A percentile compares a stretch with the other conserved stretches of the same genome.
Evolutionary conservation across 495 filamentous ascomycete species (phyloP).

Genomic region (Platismatia glauca): DNA sequence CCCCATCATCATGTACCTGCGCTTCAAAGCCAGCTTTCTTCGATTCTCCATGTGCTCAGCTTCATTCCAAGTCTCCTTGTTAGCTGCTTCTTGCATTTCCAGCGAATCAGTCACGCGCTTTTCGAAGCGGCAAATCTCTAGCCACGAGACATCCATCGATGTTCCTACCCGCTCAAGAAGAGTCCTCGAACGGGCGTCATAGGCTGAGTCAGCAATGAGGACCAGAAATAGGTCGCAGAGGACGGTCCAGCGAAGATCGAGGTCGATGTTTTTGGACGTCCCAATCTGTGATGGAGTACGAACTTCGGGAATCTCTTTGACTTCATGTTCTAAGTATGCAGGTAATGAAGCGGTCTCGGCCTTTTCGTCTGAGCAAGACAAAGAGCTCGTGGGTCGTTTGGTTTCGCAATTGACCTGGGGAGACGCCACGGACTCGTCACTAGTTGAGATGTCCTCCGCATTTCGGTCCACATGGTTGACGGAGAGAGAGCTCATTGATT

Average conservation of each 20-base stretch:
- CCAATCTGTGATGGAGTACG: conserved; percentile 74
- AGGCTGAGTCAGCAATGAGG: conserved; percentile 86
- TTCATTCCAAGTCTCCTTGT: conserved; percentile 96
- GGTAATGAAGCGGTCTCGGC: conserved; percentile 49
- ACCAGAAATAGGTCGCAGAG: conserved; percentile 94
- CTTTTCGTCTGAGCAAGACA: conserved; percentile 27
- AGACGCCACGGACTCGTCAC: conserved; percentile 20
- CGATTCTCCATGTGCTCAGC: conserved; percentile 87
- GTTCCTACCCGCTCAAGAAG: conserved; percentile 77
- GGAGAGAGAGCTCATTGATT: conserved; percentile 16
- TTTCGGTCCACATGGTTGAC: not conserved
- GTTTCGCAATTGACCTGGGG: conserved; percentile 28
- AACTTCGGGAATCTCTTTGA: conserved; percentile 65
- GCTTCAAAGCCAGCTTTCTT: conserved; percentile 68
- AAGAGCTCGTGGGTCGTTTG: conserved; percentile 24
- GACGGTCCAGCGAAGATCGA: conserved; percentile 95
- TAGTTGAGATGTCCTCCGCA: conserved; percentile 39
- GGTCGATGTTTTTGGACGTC: conserved; percentile 74
- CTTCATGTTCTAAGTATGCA: conserved; percentile 60
- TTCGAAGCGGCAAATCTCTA: conserved; percentile 93
- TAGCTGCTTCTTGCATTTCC: conserved; percentile 88
- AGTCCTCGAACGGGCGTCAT: conserved; percentile 81
- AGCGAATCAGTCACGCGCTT: conserved; percentile 95
- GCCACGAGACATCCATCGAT: conserved; percentile 72
- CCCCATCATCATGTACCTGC: conserved; percentile 88